Evolutionary conservation across 257 asterid genomes (phyloP).

Genomic region (Solanum etuberosum): DNA sequence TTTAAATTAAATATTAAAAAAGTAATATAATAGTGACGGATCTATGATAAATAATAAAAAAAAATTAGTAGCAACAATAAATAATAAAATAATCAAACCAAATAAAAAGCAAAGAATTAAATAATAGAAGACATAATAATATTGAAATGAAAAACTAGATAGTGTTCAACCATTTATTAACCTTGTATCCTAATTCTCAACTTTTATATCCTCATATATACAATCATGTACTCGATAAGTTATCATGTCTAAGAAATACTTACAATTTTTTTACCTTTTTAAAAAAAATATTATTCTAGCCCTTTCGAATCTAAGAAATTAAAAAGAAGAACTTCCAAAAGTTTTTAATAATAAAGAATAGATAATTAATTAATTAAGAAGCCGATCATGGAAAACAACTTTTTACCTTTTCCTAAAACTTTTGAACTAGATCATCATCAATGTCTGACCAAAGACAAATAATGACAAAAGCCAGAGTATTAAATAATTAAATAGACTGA

Average conservation of each 20-base stretch:
- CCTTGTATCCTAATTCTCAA: background rate
- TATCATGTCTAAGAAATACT: background rate
- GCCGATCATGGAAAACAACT: background rate
- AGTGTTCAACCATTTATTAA: background rate
- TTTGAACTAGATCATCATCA: background rate
- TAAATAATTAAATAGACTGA: conserved; percentile 2
- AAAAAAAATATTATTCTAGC: no score
- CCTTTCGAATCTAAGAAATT: background rate
- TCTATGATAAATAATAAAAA: background rate
- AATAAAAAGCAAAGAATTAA: background rate
- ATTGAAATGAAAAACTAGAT: background rate
- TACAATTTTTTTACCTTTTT: background rate
- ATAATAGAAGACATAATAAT: background rate
- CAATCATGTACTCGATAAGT: background rate
- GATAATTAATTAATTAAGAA: background rate
- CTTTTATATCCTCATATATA: background rate
- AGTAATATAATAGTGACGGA: rapidly evolving
- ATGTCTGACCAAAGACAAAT: background rate
- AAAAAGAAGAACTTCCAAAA: background rate
- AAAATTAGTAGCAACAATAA: background rate
- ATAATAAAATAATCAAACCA: background rate
- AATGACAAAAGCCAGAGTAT: conserved; percentile 1
- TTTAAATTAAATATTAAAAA: background rate
- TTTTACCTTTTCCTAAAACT: background rate
- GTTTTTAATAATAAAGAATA: background rate